A percentile compares a stretch with the other conserved stretches of the same genome.
Conservation (phyloP, 2,329 filamentous ascomycete species). For the Neofusicoccum kwambonambiense region DNA sequence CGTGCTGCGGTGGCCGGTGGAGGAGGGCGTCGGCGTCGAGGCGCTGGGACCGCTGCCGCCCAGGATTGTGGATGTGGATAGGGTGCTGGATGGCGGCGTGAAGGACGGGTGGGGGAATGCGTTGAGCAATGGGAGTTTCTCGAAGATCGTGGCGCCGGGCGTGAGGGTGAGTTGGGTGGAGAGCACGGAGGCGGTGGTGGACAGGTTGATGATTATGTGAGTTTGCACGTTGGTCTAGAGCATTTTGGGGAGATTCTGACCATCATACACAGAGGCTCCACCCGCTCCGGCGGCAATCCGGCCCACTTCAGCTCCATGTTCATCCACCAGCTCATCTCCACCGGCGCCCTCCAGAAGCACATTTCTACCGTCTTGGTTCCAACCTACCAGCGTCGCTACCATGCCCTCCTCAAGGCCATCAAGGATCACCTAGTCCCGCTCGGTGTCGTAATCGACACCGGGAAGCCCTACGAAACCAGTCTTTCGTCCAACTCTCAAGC, state of each 20-base stretch:
- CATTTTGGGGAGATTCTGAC: neutral
- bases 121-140: slow-evolving; percentile 85
- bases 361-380: slow-evolving; percentile 56
- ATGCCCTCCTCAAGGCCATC: slow-evolving; percentile 59
- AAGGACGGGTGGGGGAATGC: slow-evolving; percentile 71
- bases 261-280: slow-evolving; percentile 48
- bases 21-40: slow-evolving; percentile 24
- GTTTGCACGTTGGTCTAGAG: neutral
- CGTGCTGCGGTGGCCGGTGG: slow-evolving; percentile 73
- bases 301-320: slow-evolving; percentile 59
- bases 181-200: slow-evolving; percentile 61
- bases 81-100: slow-evolving; percentile 60
- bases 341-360: slow-evolving; percentile 52
- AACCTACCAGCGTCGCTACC: slow-evolving; percentile 55
- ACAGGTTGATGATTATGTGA: slow-evolving; percentile 52
- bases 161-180: slow-evolving; percentile 87
- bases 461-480: neutral
- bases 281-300: slow-evolving; percentile 58
- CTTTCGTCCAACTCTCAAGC: slow-evolving; percentile 35
- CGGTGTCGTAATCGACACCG: slow-evolving; percentile 46
- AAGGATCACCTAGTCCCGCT: slow-evolving; percentile 60
- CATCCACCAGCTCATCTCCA: slow-evolving; percentile 54
- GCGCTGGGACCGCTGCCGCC: slow-evolving; percentile 22
- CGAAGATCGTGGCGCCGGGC: slow-evolving; percentile 81
- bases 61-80: slow-evolving; percentile 62